Conservation (phyloP, 352 stramenopile species). For the Globisporangium paddicum region DNA sequence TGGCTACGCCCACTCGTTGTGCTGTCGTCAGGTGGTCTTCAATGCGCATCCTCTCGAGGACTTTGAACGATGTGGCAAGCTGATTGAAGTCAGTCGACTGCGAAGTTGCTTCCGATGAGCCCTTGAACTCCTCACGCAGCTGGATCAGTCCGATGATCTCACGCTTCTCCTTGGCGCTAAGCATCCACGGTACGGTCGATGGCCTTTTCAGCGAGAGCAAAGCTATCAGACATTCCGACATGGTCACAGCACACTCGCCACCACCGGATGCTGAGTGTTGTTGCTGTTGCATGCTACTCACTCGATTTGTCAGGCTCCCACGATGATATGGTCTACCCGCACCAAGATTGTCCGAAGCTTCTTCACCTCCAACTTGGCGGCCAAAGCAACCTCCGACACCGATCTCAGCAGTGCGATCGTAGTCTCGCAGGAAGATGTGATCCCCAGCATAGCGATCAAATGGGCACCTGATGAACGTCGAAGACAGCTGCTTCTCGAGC, state of each 20-base stretch:
- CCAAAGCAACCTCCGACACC: slow-evolving; percentile 21
- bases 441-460: slow-evolving; percentile 28
- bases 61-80: slow-evolving; percentile 19
- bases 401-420: slow-evolving; percentile 22
- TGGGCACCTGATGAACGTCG: background rate
- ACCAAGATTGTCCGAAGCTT: background rate
- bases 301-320: background rate
- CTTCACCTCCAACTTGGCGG: slow-evolving; percentile 5
- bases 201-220: slow-evolving; percentile 11
- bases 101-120: background rate
- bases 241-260: slow-evolving; percentile 22
- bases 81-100: slow-evolving; percentile 7
- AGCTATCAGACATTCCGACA: slow-evolving; percentile 34
- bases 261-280: background rate
- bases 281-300: background rate
- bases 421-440: slow-evolving; percentile 29
- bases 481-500: slow-evolving; percentile 5
- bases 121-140: slow-evolving; percentile 12
- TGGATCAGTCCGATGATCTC: slow-evolving; percentile 21
- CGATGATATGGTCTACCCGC: background rate
- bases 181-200: background rate
- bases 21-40: slow-evolving; percentile 13
- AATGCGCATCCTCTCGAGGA: slow-evolving; percentile 28
- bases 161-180: slow-evolving; percentile 14
- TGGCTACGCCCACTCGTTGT: slow-evolving; percentile 19